Percentiles rank a stretch among this genome's conserved stretches.
Conservation (phyloP, 2,329 filamentous ascomycete genomes). For the Shiraia sp. region DNA sequence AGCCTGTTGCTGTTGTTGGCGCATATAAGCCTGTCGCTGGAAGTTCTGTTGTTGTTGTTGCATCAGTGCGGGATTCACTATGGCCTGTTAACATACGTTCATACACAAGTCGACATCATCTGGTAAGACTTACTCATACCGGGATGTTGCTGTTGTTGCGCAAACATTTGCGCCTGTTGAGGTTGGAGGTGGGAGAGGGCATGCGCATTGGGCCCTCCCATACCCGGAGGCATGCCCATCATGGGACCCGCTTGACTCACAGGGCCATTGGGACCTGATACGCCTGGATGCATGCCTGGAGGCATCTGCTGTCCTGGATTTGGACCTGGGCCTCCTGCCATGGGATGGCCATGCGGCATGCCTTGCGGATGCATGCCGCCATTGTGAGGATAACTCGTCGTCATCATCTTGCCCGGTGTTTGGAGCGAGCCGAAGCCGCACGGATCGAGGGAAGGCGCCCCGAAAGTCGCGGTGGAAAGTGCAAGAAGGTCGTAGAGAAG, state of each 20-base stretch:
- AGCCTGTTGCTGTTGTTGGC: constrained; percentile 57
- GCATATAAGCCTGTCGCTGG: constrained; percentile 55
- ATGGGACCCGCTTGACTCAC: constrained; percentile 71
- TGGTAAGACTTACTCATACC: constrained; percentile 40
- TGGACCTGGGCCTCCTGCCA: constrained; percentile 69
- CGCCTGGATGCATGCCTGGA: constrained; percentile 72
- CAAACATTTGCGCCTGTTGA: constrained; percentile 60
- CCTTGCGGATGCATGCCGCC: constrained; percentile 75
- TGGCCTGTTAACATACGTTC: constrained; percentile 9
- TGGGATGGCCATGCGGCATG: constrained; percentile 66
- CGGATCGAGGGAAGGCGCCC: constrained; percentile 5
- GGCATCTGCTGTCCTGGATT: constrained; percentile 71
- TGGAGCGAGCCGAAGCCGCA: constrained; percentile 16
- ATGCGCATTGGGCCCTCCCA: constrained; percentile 63
- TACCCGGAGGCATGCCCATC: constrained; percentile 77
- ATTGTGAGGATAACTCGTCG: constrained; percentile 67
- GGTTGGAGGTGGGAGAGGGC: constrained; percentile 74
- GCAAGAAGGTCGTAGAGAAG: not conserved
- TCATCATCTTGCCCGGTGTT: constrained; percentile 64
- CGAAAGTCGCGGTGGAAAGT: constrained; percentile 7
- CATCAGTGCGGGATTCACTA: constrained; percentile 46
- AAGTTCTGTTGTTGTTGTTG: constrained; percentile 48
- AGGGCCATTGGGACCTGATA: constrained; percentile 70
- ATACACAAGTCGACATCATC: not conserved
- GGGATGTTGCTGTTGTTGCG: constrained; percentile 51